phyloP scores from a whole-genome alignment of 768 basidiomycete genomes.

The Rhizopogon roseolus region DNA sequence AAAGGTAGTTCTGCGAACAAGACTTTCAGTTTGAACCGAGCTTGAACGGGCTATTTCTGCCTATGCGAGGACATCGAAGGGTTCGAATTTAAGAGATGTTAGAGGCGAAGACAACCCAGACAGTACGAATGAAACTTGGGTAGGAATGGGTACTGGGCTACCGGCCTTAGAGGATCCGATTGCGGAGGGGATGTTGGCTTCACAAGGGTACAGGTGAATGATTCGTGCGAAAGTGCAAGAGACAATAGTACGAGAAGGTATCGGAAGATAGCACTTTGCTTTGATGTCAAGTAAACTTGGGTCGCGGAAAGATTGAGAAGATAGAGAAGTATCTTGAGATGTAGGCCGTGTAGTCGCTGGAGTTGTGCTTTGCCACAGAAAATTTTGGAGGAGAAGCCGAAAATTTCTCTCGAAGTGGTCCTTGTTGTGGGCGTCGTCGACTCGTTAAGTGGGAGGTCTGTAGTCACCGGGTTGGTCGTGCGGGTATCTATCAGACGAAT shows the following conservation, averaged over 20 bases:
- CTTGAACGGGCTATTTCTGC: too few species aligned
- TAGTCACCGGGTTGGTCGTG: neutral
- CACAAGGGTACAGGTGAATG: conserved; percentile 13
- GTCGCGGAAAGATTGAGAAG: neutral
- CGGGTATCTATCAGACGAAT: neutral
- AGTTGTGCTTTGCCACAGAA: neutral
- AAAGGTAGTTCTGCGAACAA: too few species aligned
- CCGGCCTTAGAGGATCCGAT: conserved; percentile 45
- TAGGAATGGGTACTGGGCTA: conserved; percentile 45
- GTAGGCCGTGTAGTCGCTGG: neutral
- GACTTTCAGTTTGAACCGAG: too few species aligned
- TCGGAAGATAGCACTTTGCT: neutral
- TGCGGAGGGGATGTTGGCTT: conserved; percentile 38
- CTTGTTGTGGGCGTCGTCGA: neutral
- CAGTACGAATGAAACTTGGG: conserved; percentile 50
- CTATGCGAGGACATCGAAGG: conserved; percentile 67
- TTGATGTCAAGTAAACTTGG: neutral
- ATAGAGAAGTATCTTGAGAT: neutral
- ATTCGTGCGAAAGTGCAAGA: neutral
- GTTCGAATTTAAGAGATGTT: conserved; percentile 59
- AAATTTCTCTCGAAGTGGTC: neutral
- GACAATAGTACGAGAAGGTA: neutral
- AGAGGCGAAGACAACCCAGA: conserved; percentile 59
- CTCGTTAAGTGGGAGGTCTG: neutral
- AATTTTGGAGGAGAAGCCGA: neutral